Base-by-base conservation (phyloP, 2,329 filamentous ascomycete genomes). In the Hypomyces perniciosus region DNA sequence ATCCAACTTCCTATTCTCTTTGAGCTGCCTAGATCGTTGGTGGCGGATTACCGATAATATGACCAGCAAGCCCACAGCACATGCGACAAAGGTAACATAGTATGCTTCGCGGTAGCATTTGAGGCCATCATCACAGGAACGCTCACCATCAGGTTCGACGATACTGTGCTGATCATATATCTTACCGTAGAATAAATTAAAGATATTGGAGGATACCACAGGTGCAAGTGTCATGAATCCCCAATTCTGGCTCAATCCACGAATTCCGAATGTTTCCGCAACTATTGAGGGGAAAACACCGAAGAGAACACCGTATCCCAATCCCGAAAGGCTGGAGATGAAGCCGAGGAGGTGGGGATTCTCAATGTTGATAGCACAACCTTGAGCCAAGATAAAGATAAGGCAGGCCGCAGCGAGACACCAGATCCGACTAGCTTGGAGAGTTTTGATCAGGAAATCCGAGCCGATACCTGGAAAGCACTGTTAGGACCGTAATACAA, bases 221-320 rank as follows among this genome's bases (percentile, higher is more conserved):
- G 92, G 91, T 3, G 89, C 86, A 44, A 96, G 74, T 0, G 90
- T 96, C 84, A 99, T 95, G 60, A 87, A 86, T 10, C 93, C 93
- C 92, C 93, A 99, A 63, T 97, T 99, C 64, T 96, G 89, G 50
- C 86, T 90, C 43, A 99, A 76, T 1, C 91, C 92, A 54, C 85
- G 80, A 28, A 96, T 86, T 6, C 93, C 93, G 65, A 99, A 99
- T 0, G 86, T 85, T 65, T 97, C 91, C 6, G 91, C 90, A 8
- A 88, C 81, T 13, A 97, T 83, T 9, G 90, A 91, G 0, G 93
- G 93, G 67, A 88, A 96, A 20, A 96, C 91, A 33, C 93, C 93
- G 59, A 97, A 97, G 0, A 97, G 77, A 57, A 95, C 89, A 2
- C 93, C 93, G 66, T 99, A 99, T 1, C 84, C 91, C 1, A 97